Evolutionary conservation across 495 filamentous ascomycete genomes (phyloP).

Genomic region (Hypoxylon rickii): DNA sequence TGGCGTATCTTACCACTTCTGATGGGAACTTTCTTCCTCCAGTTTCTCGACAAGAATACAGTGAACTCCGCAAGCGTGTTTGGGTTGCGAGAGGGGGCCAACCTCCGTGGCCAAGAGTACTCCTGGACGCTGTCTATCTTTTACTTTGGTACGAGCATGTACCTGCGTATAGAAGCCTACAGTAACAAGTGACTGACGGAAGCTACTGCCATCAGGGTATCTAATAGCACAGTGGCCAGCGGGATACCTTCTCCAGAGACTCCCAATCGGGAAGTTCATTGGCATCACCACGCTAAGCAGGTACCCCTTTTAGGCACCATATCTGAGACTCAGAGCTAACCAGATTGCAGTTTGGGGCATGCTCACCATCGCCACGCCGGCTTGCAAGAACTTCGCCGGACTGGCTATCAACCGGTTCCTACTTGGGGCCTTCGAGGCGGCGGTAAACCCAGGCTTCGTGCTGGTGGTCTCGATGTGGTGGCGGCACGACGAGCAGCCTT

Average conservation of each 20-base stretch:
- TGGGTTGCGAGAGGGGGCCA: slow-evolving; percentile 56
- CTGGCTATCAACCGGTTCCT: slow-evolving; percentile 58
- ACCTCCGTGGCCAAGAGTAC: slow-evolving; percentile 60
- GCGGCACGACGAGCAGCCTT: slow-evolving; percentile 55
- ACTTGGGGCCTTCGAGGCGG: slow-evolving; percentile 60
- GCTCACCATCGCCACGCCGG: slow-evolving; percentile 53
- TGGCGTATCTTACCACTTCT: slow-evolving; percentile 58
- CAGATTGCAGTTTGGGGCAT: slow-evolving; percentile 43
- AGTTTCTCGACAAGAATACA: slow-evolving; percentile 65
- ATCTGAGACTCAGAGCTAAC: slow-evolving; percentile 3
- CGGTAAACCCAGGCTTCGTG: slow-evolving; percentile 61
- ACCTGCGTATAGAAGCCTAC: slow-evolving; percentile 6
- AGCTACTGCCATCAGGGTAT: slow-evolving; percentile 35
- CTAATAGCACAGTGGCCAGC: slow-evolving; percentile 58
- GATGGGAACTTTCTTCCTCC: slow-evolving; percentile 58
- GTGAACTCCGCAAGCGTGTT: slow-evolving; percentile 66
- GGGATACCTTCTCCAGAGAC: slow-evolving; percentile 56
- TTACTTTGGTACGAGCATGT: slow-evolving; percentile 53
- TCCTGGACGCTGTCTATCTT: slow-evolving; percentile 63
- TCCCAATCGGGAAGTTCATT: slow-evolving; percentile 59
- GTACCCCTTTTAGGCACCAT: neutral
- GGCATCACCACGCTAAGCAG: slow-evolving; percentile 41
- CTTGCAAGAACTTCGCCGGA: slow-evolving; percentile 54
- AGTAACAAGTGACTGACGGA: neutral
- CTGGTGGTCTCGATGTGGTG: slow-evolving; percentile 65